These are phyloP conservation scores for Chrysopogon serrulatus DNA, from an alignment of 176 grass and related monocot species.

Conservation along the genomic window DNA sequence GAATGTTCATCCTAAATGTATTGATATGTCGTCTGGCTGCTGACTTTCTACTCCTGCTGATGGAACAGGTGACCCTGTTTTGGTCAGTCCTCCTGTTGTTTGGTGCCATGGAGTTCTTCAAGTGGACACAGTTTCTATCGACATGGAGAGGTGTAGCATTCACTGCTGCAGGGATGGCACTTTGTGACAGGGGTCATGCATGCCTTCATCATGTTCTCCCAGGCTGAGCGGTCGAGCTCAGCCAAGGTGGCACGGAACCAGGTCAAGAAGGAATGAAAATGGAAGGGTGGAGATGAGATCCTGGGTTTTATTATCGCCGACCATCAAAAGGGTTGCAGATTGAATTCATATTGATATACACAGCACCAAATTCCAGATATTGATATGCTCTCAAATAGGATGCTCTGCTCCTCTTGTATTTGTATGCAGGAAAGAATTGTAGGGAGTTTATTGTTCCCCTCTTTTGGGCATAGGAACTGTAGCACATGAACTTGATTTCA, in stretches of 20 bases:
- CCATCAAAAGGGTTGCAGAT: neutral
- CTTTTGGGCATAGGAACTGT: neutral
- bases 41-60: neutral
- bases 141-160: conserved; percentile 66
- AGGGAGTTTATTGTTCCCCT: neutral
- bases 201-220: conserved; percentile 60
- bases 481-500: neutral
- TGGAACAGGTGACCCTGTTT: conserved; percentile 58
- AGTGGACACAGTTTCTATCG: conserved; percentile 54
- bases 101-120: conserved; percentile 56
- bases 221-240: conserved; percentile 53
- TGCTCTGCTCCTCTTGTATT: neutral
- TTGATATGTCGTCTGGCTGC: neutral
- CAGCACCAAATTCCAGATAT: neutral
- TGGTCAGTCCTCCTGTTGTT: conserved; percentile 65
- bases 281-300: neutral
- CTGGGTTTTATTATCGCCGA: neutral
- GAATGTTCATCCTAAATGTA: neutral
- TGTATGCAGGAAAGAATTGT: neutral
- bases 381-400: neutral
- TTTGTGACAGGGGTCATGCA: conserved; percentile 65
- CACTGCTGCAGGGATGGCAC: conserved; percentile 26
- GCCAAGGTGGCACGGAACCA: conserved; percentile 52
- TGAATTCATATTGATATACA: neutral
- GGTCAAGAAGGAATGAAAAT: conserved; percentile 50